Conservation (phyloP, 192 early-diverging fungal species). For the Coemansia erecta region DNA sequence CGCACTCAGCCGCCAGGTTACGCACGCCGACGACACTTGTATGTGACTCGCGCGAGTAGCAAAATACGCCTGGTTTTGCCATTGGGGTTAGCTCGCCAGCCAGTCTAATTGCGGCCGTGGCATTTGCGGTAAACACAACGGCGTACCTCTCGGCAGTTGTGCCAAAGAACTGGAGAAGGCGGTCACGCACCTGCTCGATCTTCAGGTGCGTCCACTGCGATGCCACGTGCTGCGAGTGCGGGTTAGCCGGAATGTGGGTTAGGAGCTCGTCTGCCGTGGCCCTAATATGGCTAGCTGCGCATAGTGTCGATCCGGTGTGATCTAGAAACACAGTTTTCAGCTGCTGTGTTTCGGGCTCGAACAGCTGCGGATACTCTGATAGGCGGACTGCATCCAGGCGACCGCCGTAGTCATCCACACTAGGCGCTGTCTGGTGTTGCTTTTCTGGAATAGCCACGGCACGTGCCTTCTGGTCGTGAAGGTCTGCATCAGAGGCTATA, state of each 20-base stretch:
- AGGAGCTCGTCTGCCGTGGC: constrained; percentile 49
- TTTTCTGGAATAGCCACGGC: neutral
- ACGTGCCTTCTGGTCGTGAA: neutral
- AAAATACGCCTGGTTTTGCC: constrained; percentile 46
- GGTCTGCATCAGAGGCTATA: no score
- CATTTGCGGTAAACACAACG: constrained; percentile 76
- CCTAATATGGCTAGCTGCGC: constrained; percentile 45
- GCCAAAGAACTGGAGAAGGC: constrained; percentile 59
- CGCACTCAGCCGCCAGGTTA: constrained; percentile 47
- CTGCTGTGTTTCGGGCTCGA: constrained; percentile 13
- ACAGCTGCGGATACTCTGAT: constrained; percentile 60
- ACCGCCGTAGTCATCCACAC: constrained; percentile 45
- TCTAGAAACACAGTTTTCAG: constrained; percentile 60
- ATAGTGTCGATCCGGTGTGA: constrained; percentile 63
- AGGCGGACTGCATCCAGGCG: constrained; percentile 50
- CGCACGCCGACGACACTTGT: constrained; percentile 77
- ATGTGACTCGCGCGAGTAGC: constrained; percentile 66
- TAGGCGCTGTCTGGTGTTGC: neutral
- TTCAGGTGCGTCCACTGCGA: constrained; percentile 54
- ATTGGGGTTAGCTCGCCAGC: constrained; percentile 72
- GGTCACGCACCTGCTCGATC: constrained; percentile 56
- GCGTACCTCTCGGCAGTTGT: constrained; percentile 59
- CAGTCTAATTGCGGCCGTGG: constrained; percentile 72
- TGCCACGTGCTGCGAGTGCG: constrained; percentile 61
- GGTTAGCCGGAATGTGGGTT: constrained; percentile 59